Evolutionary conservation across 306 rosid genomes (phyloP), one percentile per base, ranked within the genome.

Genomic region (Malus orientalis): DNA sequence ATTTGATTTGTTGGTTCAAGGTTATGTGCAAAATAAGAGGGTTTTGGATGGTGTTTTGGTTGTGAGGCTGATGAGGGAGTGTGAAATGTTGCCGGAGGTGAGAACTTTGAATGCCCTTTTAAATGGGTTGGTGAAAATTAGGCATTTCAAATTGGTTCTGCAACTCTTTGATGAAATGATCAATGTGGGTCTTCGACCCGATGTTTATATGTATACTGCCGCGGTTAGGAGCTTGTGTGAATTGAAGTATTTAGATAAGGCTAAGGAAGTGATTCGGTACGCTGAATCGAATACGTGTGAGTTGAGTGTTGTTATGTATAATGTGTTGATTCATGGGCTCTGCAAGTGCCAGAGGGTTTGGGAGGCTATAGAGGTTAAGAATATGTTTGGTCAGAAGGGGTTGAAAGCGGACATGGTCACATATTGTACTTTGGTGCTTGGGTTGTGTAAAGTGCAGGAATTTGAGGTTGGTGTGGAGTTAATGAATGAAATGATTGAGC

Each of bases 21-120:
- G 71, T 83, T 94, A 88, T 40, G 78, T 89, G 58, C 95, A 89
- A 3, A 84, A 69, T 45, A 77, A 85, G 78, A 86, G 85, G 68
- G 82, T 79, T 25, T 78, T 74, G 32, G 89, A 90, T 72, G 97
- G 88, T 32, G 89, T 88, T 20, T 68, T 71, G 53, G 80, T 92
- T 77, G 59, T 74, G 11, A 89, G 79, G 78, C 87, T 94, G 69
- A 94, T 92, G 97, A 78, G 79, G 79, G 85, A 55, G 18, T 82
- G 85, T 44, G 15, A 57, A 4, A 74, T 94, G 69, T 82, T 89
- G 74, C 96, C 95, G 65, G 93, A 92, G 78, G 95, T 81, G 85
- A 89, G 97, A 85, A 92, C 98, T 15, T 78, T 92, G 74, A 89
- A 89, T 89, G 83, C 87, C n/a, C 79, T 94, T 27, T 89, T 94